phyloP scores from a whole-genome alignment of 345 rosid genomes.

The Hirschfeldia incana region DNA sequence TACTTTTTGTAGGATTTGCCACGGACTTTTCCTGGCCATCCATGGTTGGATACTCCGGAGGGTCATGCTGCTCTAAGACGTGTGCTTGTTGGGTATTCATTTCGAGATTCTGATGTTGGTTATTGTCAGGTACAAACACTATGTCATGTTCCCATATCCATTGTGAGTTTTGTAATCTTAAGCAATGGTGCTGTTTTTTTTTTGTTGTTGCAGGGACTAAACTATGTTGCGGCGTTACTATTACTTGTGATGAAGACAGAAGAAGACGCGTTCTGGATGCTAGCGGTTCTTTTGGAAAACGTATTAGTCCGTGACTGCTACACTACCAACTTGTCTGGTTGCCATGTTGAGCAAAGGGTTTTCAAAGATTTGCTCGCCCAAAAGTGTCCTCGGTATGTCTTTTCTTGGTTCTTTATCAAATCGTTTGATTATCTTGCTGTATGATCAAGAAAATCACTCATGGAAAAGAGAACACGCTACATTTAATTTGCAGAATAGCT shows the following conservation, averaged over 20 bases:
- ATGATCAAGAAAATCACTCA: not conserved
- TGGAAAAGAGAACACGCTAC: not conserved
- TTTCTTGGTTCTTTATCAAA: conserved; percentile 1
- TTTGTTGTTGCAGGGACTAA: conserved; percentile 65
- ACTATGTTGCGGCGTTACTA: conserved; percentile 90
- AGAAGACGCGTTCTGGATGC: conserved; percentile 99
- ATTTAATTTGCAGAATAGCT: conserved; percentile 63
- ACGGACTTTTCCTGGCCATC: conserved; percentile 97
- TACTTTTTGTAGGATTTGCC: conserved; percentile 74
- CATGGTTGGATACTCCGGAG: conserved; percentile 98
- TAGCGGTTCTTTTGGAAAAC: conserved; percentile 92
- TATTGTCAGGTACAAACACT: conserved; percentile 82
- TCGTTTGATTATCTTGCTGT: not conserved
- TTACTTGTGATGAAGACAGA: conserved; percentile 99
- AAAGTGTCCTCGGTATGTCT: conserved; percentile 74
- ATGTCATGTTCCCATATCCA: not conserved
- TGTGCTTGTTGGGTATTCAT: conserved; percentile 94
- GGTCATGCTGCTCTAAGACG: conserved; percentile 95
- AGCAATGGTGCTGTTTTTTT: not conserved
- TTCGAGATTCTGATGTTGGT: conserved; percentile 99
- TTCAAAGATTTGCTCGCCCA: conserved; percentile 89
- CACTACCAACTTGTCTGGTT: conserved; percentile 89
- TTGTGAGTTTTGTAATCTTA: not conserved
- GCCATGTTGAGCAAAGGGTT: conserved; percentile 98
- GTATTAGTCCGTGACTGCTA: conserved; percentile 97